phyloP scores from a whole-genome alignment of 2,329 filamentous ascomycete species.

The Ploettnerulaceae sp. region DNA sequence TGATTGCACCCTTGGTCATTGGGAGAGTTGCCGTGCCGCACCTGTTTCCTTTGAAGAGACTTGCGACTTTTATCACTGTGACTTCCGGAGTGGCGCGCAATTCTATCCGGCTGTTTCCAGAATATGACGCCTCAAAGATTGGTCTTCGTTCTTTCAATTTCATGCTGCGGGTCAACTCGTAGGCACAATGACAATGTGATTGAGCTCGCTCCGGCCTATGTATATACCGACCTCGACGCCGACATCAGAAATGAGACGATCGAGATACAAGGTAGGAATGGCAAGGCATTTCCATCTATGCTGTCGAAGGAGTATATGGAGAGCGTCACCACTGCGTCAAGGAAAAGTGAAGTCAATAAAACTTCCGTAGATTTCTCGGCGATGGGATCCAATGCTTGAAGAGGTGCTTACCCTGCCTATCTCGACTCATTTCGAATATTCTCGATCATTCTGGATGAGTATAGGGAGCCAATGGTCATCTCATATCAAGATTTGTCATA shows the following conservation, averaged over 20 bases:
- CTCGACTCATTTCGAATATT: slow-evolving; percentile 14
- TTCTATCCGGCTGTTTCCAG: slow-evolving; percentile 30
- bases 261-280: slow-evolving; percentile 24
- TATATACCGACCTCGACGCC: slow-evolving; percentile 35
- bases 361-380: slow-evolving; percentile 31
- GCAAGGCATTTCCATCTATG: slow-evolving; percentile 30
- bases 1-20: slow-evolving; percentile 32
- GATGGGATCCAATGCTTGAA: slow-evolving; percentile 20
- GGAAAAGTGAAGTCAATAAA: slow-evolving; percentile 31
- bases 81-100: slow-evolving; percentile 32
- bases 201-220: slow-evolving; percentile 37
- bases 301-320: slow-evolving; percentile 34
- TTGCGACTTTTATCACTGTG: slow-evolving; percentile 31
- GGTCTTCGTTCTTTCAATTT: slow-evolving; percentile 33
- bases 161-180: slow-evolving; percentile 28
- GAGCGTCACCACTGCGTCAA: slow-evolving; percentile 27
- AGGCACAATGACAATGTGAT: slow-evolving; percentile 33
- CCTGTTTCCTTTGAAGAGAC: slow-evolving; percentile 21
- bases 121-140: slow-evolving; percentile 35
- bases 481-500: slow-evolving; percentile 1
- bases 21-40: slow-evolving; percentile 30
- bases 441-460: not conserved
- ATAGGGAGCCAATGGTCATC: not conserved
- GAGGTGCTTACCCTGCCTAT: slow-evolving; percentile 19
- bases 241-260: slow-evolving; percentile 23